A percentile compares a stretch with the other conserved stretches of the same genome.
Evolutionary conservation across 2,329 filamentous ascomycete genomes (phyloP).

Genomic region (Penicillium psychrosexuale): DNA sequence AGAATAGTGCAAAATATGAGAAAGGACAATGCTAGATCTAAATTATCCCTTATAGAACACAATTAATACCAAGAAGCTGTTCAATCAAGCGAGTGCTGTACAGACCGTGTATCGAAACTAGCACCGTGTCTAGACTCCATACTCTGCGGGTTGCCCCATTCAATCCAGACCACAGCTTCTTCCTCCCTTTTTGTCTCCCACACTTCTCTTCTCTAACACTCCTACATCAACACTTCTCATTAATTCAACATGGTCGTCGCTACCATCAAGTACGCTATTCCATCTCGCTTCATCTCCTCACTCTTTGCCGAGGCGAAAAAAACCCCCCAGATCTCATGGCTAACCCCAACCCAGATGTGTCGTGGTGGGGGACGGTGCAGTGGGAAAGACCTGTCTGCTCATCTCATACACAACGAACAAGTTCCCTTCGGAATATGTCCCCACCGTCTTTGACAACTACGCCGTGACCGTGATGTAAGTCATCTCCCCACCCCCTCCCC

Average conservation of each 20-base stretch:
- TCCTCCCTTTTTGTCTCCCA: slow-evolving; percentile 29
- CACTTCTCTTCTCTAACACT: slow-evolving; percentile 13
- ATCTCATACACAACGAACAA: slow-evolving; percentile 99
- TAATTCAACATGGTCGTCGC: slow-evolving; percentile 55
- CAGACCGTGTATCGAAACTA: slow-evolving; percentile 9
- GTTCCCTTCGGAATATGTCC: slow-evolving; percentile 99
- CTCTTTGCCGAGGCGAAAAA: slow-evolving; percentile 10
- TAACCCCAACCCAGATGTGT: slow-evolving; percentile 67
- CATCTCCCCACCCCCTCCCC: background rate
- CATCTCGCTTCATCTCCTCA: slow-evolving; percentile 4
- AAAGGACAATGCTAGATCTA: background rate
- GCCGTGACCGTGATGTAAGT: slow-evolving; percentile 99
- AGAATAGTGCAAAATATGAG: background rate
- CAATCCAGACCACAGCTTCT: slow-evolving; percentile 28
- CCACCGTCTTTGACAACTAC: slow-evolving; percentile 99
- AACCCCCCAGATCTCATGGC: slow-evolving; percentile 4
- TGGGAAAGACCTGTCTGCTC: slow-evolving; percentile 97
- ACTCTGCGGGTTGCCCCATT: slow-evolving; percentile 24
- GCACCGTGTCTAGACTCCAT: slow-evolving; percentile 22
- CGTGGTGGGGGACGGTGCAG: slow-evolving; percentile 97
- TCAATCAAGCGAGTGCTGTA: background rate
- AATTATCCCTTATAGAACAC: background rate
- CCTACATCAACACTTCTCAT: slow-evolving; percentile 2
- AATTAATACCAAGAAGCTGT: background rate
- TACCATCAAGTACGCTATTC: slow-evolving; percentile 58